Conservation (phyloP, 1,139 yeast genomes). For the Pneumocystis sp. region DNA sequence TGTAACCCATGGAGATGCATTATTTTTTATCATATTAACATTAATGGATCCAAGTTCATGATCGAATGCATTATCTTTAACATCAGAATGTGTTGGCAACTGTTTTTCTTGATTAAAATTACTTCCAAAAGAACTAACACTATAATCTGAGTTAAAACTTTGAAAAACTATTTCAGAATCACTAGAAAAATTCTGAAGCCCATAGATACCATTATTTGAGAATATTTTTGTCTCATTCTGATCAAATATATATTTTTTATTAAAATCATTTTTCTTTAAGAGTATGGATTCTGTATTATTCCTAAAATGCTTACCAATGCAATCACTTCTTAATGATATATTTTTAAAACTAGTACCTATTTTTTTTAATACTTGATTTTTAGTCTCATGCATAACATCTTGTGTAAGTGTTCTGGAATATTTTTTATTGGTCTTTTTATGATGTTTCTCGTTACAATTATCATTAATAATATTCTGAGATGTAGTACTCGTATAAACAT, state of each 20-base stretch:
- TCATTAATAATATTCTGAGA: background rate
- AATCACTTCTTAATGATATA: background rate
- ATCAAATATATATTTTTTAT: background rate
- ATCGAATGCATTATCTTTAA: background rate
- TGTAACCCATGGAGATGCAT: background rate
- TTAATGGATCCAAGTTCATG: background rate
- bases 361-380: background rate
- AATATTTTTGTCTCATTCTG: background rate
- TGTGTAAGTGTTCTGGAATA: background rate
- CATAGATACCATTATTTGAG: background rate
- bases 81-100: background rate
- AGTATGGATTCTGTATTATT: background rate
- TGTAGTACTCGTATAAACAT: background rate
- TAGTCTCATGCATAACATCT: background rate
- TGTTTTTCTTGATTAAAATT: background rate
- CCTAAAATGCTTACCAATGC: background rate
- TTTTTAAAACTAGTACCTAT: background rate
- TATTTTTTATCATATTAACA: too few species aligned
- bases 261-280: background rate
- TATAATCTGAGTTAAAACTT: background rate
- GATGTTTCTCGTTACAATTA: background rate
- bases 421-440: background rate
- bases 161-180: background rate
- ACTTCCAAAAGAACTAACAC: background rate
- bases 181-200: background rate